These are phyloP conservation scores for Boletus sp. DNA, from an alignment of 768 basidiomycete genomes.

Conservation along the genomic window DNA sequence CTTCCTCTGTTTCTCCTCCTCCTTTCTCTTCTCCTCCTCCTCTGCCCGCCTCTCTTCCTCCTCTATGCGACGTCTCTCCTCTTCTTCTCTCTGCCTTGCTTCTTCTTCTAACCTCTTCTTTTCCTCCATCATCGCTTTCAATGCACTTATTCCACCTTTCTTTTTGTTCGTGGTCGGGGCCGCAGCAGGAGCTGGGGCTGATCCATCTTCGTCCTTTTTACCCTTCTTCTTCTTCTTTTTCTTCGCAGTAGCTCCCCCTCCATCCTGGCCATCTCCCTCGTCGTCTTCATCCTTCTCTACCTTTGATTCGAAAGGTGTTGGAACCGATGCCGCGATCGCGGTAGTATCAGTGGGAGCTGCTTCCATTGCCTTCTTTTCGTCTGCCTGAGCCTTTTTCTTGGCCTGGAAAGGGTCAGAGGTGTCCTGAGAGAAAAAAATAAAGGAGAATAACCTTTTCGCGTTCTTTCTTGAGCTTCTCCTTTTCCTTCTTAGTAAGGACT, in stretches of 20 bases:
- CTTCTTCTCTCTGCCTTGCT: constrained; percentile 65
- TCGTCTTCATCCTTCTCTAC: constrained; percentile 55
- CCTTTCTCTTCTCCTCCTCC: constrained; percentile 74
- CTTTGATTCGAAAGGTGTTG: constrained; percentile 31
- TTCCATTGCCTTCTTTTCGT: constrained; percentile 66
- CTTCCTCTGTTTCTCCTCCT: constrained; percentile 78
- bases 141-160: constrained; percentile 75
- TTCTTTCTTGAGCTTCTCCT: constrained; percentile 96
- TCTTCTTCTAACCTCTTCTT: constrained; percentile 89
- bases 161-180: constrained; percentile 54
- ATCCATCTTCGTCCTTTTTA: constrained; percentile 72
- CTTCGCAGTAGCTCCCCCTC: constrained; percentile 50
- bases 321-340: constrained; percentile 5
- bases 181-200: constrained; percentile 40
- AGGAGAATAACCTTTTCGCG: constrained; percentile 72
- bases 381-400: constrained; percentile 81
- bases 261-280: constrained; percentile 64
- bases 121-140: constrained; percentile 91
- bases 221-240: constrained; percentile 85
- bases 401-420: constrained; percentile 42
- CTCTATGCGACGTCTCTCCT: constrained; percentile 77
- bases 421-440: constrained; percentile 2
- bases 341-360: constrained; percentile 31
- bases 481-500: constrained; percentile 91
- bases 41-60: constrained; percentile 81